These are phyloP conservation scores for Naganishia antarctica DNA, from an alignment of 768 basidiomycete species.

Conservation along the genomic window DNA sequence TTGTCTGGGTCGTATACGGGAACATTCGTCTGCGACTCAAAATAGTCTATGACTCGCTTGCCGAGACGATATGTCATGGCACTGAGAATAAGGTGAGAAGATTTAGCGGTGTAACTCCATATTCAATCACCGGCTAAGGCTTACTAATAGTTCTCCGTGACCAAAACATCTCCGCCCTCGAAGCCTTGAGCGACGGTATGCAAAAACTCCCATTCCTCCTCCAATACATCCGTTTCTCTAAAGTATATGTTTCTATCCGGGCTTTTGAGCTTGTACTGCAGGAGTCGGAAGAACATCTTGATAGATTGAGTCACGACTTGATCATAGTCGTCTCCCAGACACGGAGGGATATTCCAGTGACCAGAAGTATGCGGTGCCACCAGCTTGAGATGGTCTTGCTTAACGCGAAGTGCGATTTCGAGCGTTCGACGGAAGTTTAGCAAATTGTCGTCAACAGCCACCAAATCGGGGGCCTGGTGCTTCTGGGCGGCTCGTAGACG, in stretches of 20 bases:
- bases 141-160: constrained; percentile 93
- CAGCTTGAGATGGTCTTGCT: constrained; percentile 89
- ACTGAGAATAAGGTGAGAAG: constrained; percentile 51
- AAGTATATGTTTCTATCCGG: constrained; percentile 88
- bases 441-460: constrained; percentile 89
- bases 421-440: constrained; percentile 88
- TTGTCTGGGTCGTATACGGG: constrained; percentile 35
- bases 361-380: constrained; percentile 77
- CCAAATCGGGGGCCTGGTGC: constrained; percentile 76
- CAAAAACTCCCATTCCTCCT: constrained; percentile 92
- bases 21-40: constrained; percentile 80
- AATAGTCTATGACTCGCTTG: constrained; percentile 86
- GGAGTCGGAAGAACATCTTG: constrained; percentile 81
- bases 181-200: constrained; percentile 85
- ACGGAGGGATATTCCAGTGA: constrained; percentile 81
- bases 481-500: constrained; percentile 76
- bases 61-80: constrained; percentile 87
- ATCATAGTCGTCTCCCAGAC: constrained; percentile 87
- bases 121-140: constrained; percentile 36
- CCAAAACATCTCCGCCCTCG: constrained; percentile 76
- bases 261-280: constrained; percentile 93
- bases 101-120: not conserved
- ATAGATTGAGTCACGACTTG: constrained; percentile 78
- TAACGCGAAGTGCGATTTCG: constrained; percentile 87
- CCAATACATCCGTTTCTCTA: constrained; percentile 96